Base-by-base conservation (phyloP, 768 basidiomycete species). In the Tylopilus subfusipes region DNA sequence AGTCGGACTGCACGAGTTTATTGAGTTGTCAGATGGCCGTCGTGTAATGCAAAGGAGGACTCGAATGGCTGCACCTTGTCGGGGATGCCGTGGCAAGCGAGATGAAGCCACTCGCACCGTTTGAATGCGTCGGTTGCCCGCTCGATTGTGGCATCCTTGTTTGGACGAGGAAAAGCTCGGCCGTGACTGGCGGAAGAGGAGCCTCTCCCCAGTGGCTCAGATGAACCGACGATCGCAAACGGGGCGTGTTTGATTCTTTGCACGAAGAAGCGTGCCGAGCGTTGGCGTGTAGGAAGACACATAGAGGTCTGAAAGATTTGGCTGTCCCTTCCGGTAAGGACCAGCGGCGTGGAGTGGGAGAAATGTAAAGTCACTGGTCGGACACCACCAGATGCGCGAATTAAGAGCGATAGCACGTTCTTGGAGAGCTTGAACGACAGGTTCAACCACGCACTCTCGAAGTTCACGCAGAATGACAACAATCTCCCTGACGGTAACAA, bases 221-320 rank as follows among this genome's bases (percentile, higher is more conserved):
- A 48, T 12, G 47, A 10, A 16, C 55, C 54, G 9, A 61, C 31
- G 2, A 42, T 25, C 25, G 31, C 27, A 21, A 62, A 44, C 4
- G 31, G 16, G 36, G 10, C 5, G 24, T 19, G 48, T 9, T 30
- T 18, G 38, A 25, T 49, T 39, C 48, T 38, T n/a, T 11, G 48
- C 48, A 10, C 36, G 53, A 31, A 64, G 53, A 19, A 68, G 47
- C 39, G 58, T 49, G 3, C 58, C 25, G 19, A 69, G 48, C 1
- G 65, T 66, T 6, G 65, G 59, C 2, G 61, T 63, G 40, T 68
- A 69, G 7, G 67, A 68, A 4, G 65, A 66, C 25, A 69, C 18
- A 5, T 53, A 56, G 40, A 49, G 48, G 19, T 49, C 48, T 13
- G 30, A 13, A 13, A 49, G 36, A 16, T 40, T 49, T 12, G 48